Evolutionary conservation across 2,329 filamentous ascomycete species (phyloP).

Genomic region (Rhynchosporium secalis): DNA sequence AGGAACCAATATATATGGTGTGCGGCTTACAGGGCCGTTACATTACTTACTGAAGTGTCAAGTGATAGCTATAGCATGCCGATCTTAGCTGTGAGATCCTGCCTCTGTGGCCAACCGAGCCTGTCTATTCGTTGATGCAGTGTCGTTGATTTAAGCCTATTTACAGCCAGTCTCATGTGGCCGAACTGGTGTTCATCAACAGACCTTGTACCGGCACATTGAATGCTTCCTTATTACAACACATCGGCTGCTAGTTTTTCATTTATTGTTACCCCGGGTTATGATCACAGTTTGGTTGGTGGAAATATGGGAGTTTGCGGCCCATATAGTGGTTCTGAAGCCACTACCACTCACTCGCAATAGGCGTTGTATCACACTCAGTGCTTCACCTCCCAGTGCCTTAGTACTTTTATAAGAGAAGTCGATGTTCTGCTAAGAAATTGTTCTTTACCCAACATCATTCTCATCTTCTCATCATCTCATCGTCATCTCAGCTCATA

Average conservation of each 20-base stretch:
- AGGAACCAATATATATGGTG: conserved; percentile 16
- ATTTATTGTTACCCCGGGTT: conserved; percentile 22
- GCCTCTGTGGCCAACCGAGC: conserved; percentile 1
- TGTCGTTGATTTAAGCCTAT: conserved; percentile 14
- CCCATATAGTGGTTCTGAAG: conserved; percentile 17
- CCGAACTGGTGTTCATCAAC: conserved; percentile 8
- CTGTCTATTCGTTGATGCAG: not conserved
- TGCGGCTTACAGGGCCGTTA: conserved; percentile 20
- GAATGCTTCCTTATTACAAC: conserved; percentile 10
- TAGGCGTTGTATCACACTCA: not conserved
- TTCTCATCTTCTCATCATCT: no score
- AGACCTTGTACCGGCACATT: conserved; percentile 16
- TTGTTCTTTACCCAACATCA: conserved; percentile 2
- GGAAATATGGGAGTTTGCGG: conserved; percentile 1
- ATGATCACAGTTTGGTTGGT: conserved; percentile 4
- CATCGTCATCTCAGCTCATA: not conserved
- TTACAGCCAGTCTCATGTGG: conserved; percentile 14
- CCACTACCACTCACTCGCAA: not conserved
- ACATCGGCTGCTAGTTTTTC: conserved; percentile 14
- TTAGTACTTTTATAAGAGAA: conserved; percentile 9
- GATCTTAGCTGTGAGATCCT: conserved; percentile 8
- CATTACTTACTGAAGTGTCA: conserved; percentile 14
- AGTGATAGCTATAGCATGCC: conserved; percentile 17
- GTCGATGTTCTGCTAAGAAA: not conserved
- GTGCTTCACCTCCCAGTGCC: conserved; percentile 7